These are phyloP conservation scores for Dimargaris xerosporica DNA, from an alignment of 192 early-diverging fungal genomes.

Conservation along the genomic window DNA sequence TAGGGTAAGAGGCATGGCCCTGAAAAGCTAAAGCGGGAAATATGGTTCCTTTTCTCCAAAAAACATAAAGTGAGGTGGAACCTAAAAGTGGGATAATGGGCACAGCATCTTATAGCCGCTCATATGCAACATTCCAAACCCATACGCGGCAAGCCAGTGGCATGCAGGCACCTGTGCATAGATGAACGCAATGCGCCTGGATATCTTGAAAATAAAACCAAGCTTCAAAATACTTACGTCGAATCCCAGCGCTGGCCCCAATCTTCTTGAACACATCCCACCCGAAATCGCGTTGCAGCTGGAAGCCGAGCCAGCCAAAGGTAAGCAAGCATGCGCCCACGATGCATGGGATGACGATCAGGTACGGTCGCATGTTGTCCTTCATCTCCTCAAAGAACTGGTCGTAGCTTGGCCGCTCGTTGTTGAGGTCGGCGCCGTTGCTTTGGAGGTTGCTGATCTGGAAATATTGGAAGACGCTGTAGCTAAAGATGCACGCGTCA, in stretches of 20 bases:
- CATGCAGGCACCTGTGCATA: background rate
- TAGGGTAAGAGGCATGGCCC: background rate
- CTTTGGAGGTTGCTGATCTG: slow-evolving; percentile 30
- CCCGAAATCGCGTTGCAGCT: slow-evolving; percentile 42
- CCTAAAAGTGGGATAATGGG: background rate
- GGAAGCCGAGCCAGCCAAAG: slow-evolving; percentile 31
- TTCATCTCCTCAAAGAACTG: slow-evolving; percentile 1
- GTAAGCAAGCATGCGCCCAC: slow-evolving; percentile 32
- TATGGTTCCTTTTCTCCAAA: background rate
- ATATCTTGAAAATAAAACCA: background rate
- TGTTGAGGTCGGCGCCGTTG: slow-evolving; percentile 4
- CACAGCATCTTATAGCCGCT: background rate
- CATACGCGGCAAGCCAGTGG: background rate
- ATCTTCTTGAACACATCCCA: slow-evolving; percentile 57
- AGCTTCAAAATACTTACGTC: slow-evolving; percentile 23
- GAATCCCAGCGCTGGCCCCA: slow-evolving; percentile 42
- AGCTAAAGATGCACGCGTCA: slow-evolving; percentile 46
- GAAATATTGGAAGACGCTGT: slow-evolving; percentile 51
- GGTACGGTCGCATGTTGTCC: slow-evolving; percentile 17
- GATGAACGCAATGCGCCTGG: background rate
- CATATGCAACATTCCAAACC: background rate
- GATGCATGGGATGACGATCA: slow-evolving; percentile 42
- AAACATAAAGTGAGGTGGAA: background rate
- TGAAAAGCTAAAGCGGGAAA: background rate
- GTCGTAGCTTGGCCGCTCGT: slow-evolving; percentile 9